phyloP scores from a whole-genome alignment of 148 eudicot species.

The Diospyros lotus region DNA sequence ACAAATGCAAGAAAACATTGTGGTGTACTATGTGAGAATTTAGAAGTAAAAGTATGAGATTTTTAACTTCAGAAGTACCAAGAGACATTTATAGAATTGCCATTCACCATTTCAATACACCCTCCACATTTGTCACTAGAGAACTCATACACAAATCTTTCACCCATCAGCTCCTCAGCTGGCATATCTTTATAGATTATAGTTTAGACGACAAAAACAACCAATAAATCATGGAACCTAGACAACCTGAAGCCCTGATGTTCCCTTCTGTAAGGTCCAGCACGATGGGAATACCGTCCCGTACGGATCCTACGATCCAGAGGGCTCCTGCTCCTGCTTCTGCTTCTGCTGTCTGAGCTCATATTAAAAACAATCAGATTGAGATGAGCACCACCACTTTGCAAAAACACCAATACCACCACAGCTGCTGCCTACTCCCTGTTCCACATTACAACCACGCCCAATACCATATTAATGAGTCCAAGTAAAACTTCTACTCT shows the following conservation, averaged over 20 bases:
- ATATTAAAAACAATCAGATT: slow-evolving; percentile 45
- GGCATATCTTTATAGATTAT: slow-evolving; percentile 10
- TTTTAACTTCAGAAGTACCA: not conserved
- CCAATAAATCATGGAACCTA: slow-evolving; percentile 32
- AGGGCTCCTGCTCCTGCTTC: slow-evolving; percentile 90
- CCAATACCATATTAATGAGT: slow-evolving; percentile 54
- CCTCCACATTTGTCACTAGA: not conserved
- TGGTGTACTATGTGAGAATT: too few species aligned
- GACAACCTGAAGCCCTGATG: slow-evolving; percentile 93
- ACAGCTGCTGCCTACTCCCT: slow-evolving; percentile 58
- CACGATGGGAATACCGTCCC: slow-evolving; percentile 71
- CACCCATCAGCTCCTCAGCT: not conserved
- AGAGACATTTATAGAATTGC: not conserved
- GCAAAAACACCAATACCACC: slow-evolving; percentile 54
- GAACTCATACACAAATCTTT: not conserved
- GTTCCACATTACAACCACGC: slow-evolving; percentile 63
- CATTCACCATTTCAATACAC: not conserved
- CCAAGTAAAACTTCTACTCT: slow-evolving; percentile 30
- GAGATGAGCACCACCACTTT: slow-evolving; percentile 35
- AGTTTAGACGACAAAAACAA: slow-evolving; percentile 17
- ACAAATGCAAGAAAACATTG: too few species aligned
- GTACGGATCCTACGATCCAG: slow-evolving; percentile 77
- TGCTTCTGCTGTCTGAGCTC: slow-evolving; percentile 73
- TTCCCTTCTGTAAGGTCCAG: slow-evolving; percentile 96
- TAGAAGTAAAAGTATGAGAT: not conserved